A percentile compares a stretch with the other conserved stretches of the same genome.
These are phyloP conservation scores for Chytridium lagenaria DNA, from an alignment of 371 early-diverging fungal genomes.

Conservation along the genomic window DNA sequence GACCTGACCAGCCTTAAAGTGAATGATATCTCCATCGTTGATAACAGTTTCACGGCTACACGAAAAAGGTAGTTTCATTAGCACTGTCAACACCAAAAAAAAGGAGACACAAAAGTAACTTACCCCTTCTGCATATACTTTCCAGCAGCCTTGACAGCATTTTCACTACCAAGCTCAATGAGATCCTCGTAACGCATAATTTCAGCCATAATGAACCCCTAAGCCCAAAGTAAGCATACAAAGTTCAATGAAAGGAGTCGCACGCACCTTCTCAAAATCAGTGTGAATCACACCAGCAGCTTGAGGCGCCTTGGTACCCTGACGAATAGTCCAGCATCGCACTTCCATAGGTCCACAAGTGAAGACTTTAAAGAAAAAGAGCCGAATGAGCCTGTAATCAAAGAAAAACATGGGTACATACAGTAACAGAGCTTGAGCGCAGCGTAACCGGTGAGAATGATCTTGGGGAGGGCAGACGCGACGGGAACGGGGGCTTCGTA, in stretches of 20 bases:
- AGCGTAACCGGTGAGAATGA: slow-evolving; percentile 90
- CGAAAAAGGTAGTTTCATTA: slow-evolving; percentile 11
- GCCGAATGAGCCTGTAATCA: slow-evolving; percentile 48
- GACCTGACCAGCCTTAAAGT: slow-evolving; percentile 48
- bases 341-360: slow-evolving; percentile 97
- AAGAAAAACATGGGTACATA: slow-evolving; percentile 85
- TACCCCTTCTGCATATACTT: slow-evolving; percentile 94
- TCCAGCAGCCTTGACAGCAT: slow-evolving; percentile 92
- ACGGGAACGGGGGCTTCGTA: slow-evolving; percentile 87
- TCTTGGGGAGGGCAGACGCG: slow-evolving; percentile 79
- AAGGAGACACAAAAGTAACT: slow-evolving; percentile 39
- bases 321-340: slow-evolving; percentile 93
- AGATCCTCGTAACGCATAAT: slow-evolving; percentile 69
- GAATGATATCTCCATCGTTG: slow-evolving; percentile 86
- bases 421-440: slow-evolving; percentile 93
- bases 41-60: slow-evolving; percentile 60
- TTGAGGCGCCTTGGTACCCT: slow-evolving; percentile 89
- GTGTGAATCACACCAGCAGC: slow-evolving; percentile 97
- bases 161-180: slow-evolving; percentile 78
- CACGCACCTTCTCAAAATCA: slow-evolving; percentile 84
- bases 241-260: neutral
- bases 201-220: slow-evolving; percentile 95
- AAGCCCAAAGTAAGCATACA: slow-evolving; percentile 8
- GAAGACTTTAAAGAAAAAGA: slow-evolving; percentile 76
- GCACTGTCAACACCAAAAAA: neutral